Base-by-base conservation (phyloP, 805 yeast genomes). In the Clavispora fructus region DNA sequence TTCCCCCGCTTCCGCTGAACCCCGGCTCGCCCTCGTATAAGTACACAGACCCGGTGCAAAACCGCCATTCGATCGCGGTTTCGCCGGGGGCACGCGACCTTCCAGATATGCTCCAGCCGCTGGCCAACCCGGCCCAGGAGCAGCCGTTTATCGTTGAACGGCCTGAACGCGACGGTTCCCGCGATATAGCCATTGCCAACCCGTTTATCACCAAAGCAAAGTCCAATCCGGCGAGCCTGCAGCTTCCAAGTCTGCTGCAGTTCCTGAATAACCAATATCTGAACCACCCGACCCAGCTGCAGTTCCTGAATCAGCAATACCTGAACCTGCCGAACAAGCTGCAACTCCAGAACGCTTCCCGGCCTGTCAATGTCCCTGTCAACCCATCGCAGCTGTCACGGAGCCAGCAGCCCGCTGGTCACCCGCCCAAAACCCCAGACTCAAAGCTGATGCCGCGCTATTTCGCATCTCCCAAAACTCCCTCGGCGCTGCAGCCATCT, bases 1-100 rank as follows among this genome's bases (percentile, higher is more conserved):
- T 67, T 17, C 71, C 72, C n/a, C 72, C 71, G 12, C 49, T 64
- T 17, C 56, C 56, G n/a, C 37, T 33, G 37, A 33, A n/a, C 45
- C 19, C 38, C 10, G 16, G 14, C 30, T 26, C 27, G 40, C 45
- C 40, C 12, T 26, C 30, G 25, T 8, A 9, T 23, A 7, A 32
- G 19, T 25, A 14, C 32, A 17, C 27, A 13, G 23, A 27, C 26
- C 35, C 42, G 28, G 35, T 17, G 30, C 39, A 32, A 32, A 41
- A 51, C 43, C 40, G 58, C 25, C 58, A 55, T 47, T 47, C 57
- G 10, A 55, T 55, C 4, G 58, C 58, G 12, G 46, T 51, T 2
- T 44, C 54, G 14, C 57, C 58, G 8, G 42, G 41, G 5, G 13
- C 40, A n/a, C 28, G 38, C 6, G 32, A 30, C 29, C 27, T 49